A percentile compares a stretch with the other conserved stretches of the same genome.
phyloP scores from a whole-genome alignment of 805 yeast species.

The Zygosaccharomyces lentus region DNA sequence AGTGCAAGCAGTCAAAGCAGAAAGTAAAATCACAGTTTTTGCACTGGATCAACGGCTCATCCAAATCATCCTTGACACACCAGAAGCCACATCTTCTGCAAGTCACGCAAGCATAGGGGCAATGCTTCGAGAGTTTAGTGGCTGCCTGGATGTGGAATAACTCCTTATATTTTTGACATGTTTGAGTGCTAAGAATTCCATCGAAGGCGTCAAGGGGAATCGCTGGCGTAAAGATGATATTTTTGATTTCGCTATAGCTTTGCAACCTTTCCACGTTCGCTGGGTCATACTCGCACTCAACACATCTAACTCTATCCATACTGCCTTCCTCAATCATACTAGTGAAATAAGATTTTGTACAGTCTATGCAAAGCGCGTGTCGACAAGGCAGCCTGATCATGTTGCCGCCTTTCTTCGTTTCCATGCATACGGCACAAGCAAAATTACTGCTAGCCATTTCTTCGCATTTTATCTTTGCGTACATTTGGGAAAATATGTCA shows the following conservation, averaged over 20 bases:
- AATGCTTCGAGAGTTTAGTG: conserved; percentile 41
- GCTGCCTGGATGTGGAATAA: conserved; percentile 40
- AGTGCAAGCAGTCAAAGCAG: conserved; percentile 51
- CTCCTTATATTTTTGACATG: conserved; percentile 38
- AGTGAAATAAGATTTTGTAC: conserved; percentile 42
- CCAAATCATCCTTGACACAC: conserved; percentile 45
- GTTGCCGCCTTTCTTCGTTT: conserved; percentile 41
- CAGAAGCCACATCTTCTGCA: conserved; percentile 52
- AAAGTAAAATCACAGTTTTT: conserved; percentile 48
- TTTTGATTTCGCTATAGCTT: conserved; percentile 34
- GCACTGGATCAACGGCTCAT: conserved; percentile 48
- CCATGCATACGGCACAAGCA: conserved; percentile 55
- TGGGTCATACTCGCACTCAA: conserved; percentile 40
- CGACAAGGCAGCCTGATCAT: conserved; percentile 41
- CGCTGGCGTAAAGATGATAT: conserved; percentile 40
- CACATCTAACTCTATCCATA: conserved; percentile 52
- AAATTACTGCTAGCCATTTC: conserved; percentile 40
- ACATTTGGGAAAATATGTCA: conserved; percentile 20
- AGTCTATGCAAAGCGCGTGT: conserved; percentile 47
- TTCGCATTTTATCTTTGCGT: conserved; percentile 21
- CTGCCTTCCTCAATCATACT: conserved; percentile 45
- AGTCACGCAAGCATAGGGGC: conserved; percentile 45
- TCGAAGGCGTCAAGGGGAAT: conserved; percentile 37
- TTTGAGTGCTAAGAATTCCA: conserved; percentile 29
- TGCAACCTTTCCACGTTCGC: conserved; percentile 20